Conservation (phyloP, 2,329 filamentous ascomycete species). For the Tolypocladium paradoxum region DNA sequence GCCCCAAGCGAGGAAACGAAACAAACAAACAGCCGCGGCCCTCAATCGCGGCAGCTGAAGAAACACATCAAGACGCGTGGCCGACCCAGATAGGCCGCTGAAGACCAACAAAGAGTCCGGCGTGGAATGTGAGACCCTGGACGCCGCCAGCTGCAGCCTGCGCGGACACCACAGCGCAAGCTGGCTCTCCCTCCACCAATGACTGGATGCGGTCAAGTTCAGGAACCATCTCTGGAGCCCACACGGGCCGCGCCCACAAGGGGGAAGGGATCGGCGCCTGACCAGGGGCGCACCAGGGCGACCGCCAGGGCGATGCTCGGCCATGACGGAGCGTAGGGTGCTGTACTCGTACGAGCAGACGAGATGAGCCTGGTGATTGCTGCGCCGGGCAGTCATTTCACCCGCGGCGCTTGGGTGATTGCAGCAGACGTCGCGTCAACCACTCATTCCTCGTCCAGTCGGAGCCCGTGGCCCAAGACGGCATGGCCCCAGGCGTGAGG, state of each 20-base stretch:
- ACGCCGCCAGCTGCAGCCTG: neutral
- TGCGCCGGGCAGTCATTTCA: too few species aligned
- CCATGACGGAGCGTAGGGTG: too few species aligned
- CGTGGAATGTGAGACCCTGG: neutral
- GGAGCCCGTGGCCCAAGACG: neutral
- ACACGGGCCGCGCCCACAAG: conserved; percentile 6
- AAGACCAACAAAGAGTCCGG: neutral
- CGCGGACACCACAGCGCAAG: neutral
- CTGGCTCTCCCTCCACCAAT: neutral
- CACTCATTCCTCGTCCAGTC: neutral
- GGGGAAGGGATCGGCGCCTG: conserved; percentile 7
- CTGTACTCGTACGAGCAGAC: too few species aligned
- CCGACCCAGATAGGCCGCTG: neutral
- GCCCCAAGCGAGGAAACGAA: neutral
- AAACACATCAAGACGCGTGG: neutral
- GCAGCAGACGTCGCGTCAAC: neutral
- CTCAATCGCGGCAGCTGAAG: neutral
- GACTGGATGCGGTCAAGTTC: conserved; percentile 1
- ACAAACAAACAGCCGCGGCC: neutral
- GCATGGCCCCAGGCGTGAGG: neutral
- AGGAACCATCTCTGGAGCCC: conserved; percentile 14
- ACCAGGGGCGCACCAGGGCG: too few species aligned
- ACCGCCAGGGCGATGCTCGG: too few species aligned
- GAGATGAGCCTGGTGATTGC: too few species aligned
- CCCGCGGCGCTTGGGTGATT: neutral